A percentile compares a stretch with the other conserved stretches of the same genome.
Evolutionary conservation across 2,329 filamentous ascomycete genomes (phyloP).

Genomic region (Neonectria ditissima): DNA sequence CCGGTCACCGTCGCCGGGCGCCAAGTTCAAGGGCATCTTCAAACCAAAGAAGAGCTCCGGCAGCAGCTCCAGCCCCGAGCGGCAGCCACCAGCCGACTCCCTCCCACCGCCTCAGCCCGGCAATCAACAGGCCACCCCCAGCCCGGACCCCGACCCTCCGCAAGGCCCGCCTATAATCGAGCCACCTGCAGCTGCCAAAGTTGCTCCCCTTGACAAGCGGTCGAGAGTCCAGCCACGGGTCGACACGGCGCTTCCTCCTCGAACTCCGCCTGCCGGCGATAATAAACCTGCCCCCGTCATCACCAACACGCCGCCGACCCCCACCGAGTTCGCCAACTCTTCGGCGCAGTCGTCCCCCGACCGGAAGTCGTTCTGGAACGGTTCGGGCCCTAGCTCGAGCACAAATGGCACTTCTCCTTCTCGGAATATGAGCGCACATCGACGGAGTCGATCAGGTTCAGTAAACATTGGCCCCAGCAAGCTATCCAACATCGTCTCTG

Average conservation of each 20-base stretch:
- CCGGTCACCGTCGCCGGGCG: conserved; percentile 76
- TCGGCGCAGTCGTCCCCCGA: conserved; percentile 43
- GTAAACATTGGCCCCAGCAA: conserved; percentile 80
- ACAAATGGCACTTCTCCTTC: conserved; percentile 71
- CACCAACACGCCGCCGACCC: conserved; percentile 75
- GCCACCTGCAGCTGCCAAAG: conserved; percentile 47
- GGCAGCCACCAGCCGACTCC: conserved; percentile 31
- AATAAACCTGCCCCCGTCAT: conserved; percentile 64
- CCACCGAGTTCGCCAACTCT: conserved; percentile 58
- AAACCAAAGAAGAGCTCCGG: conserved; percentile 47
- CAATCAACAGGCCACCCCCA: conserved; percentile 37
- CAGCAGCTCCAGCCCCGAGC: conserved; percentile 40
- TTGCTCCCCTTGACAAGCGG: conserved; percentile 45
- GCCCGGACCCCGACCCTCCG: conserved; percentile 34
- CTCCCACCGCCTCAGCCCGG: conserved; percentile 34
- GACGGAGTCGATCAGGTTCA: conserved; percentile 65
- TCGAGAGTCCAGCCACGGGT: conserved; percentile 46
- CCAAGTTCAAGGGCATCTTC: conserved; percentile 77
- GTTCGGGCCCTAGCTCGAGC: conserved; percentile 42
- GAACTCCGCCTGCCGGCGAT: conserved; percentile 62
- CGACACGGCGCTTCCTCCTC: conserved; percentile 53
- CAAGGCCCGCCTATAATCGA: conserved; percentile 42
- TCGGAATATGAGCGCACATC: conserved; percentile 79
- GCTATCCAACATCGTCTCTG: conserved; percentile 79
- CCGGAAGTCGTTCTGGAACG: conserved; percentile 46